Base-by-base conservation (phyloP, 768 basidiomycete genomes). In the Tylopilus rubrobrunneus region DNA sequence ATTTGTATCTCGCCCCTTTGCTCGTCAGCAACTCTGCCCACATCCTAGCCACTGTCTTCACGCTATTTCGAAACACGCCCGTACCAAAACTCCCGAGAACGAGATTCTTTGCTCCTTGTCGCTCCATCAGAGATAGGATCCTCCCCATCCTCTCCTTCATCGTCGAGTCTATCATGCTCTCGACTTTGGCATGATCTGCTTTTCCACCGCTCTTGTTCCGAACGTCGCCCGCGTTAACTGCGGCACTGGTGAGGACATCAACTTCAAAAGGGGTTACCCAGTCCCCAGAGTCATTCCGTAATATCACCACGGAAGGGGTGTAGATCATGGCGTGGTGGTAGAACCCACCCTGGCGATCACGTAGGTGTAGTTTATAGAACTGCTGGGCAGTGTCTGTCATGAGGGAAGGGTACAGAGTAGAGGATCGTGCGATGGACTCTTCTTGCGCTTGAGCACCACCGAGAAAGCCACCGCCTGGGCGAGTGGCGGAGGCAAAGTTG, bases 301-400 rank as follows among this genome's bases (percentile, higher is more conserved):
- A 79, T 31, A 88, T 66, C 17, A 76, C 67, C 48, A 90, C 76
- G 31, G 73, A 70, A 1, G 88, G 87, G 12, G 86, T 85, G 61
- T 83, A 88, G 25, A 91, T 74, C 81, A 91, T 89, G 21, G 86
- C 81, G 66, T 90, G 84, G n/a, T 86, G 76, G 66, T 89, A 89
- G 66, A 80, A 86, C 0, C 84, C 83, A 7, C 72, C 76, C 45
- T 74, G 74, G 10, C 65, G 63, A 58, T 77, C 74, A 53, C 61
- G 73, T 29, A 72, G 72, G 65, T 91, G 89, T 19, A 82, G 63
- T 3, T 67, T 69, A 65, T 92, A 88, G 70, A 88, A 91, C 39
- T 76, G 74, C 42, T 78, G 71, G 1, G 80, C 84, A 6, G 73
- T 74, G 15, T 68, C 65, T 10, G 83, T 80, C 62, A 76, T 75